phyloP scores from a whole-genome alignment of 2,329 filamentous ascomycete genomes.

The Fusarium coicis region DNA sequence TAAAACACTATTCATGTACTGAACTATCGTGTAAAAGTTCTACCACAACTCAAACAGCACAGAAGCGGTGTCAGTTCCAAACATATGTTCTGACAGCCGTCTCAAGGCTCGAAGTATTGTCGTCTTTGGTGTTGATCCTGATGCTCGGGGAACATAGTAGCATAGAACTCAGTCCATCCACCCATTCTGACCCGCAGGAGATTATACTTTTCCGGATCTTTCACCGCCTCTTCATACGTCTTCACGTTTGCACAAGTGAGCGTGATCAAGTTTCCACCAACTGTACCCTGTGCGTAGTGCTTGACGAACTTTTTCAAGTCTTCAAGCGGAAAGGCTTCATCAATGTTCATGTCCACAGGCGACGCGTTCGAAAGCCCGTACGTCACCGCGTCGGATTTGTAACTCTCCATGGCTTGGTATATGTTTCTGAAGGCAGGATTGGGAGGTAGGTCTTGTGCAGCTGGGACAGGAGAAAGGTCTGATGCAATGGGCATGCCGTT shows the following conservation, averaged over 20 bases:
- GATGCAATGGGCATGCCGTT: not conserved
- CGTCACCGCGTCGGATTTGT: not conserved
- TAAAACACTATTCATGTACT: not conserved
- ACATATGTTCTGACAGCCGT: not conserved
- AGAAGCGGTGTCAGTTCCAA: not conserved
- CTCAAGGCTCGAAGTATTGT: not conserved
- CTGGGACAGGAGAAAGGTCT: not conserved
- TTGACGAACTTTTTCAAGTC: not conserved
- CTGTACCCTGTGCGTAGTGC: not conserved
- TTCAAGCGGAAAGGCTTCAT: not conserved
- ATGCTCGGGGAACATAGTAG: not conserved
- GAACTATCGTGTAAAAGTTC: fast-evolving
- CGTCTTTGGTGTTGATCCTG: not conserved
- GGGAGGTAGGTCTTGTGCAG: not conserved
- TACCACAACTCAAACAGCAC: not conserved
- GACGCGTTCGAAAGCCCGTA: not conserved
- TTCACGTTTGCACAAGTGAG: not conserved
- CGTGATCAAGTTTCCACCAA: not conserved
- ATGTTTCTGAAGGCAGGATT: not conserved
- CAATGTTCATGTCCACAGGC: not conserved
- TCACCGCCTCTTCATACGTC: not conserved
- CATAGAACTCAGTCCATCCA: not conserved
- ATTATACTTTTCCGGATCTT: not conserved
- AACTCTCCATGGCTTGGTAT: not conserved
- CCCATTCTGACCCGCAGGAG: not conserved